phyloP scores from a whole-genome alignment of 495 filamentous ascomycete species.

The Xylaria bambusicola region DNA sequence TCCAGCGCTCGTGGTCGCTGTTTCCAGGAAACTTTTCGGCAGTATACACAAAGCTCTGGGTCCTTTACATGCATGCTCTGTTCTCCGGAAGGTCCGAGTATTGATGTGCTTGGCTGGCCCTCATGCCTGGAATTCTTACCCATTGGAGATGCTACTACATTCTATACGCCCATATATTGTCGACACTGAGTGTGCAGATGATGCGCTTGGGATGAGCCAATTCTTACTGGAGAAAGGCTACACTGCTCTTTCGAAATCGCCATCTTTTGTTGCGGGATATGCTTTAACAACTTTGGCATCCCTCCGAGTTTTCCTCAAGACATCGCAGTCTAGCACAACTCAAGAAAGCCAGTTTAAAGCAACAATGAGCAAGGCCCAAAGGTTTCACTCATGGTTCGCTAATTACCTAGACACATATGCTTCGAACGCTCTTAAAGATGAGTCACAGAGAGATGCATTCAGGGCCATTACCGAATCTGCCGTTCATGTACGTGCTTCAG shows the following conservation, averaged over 20 bases:
- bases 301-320: constrained; percentile 68
- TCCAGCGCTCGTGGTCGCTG: constrained; percentile 68
- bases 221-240: constrained; percentile 76
- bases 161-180: constrained; percentile 76
- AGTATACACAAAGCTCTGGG: constrained; percentile 85
- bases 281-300: constrained; percentile 74
- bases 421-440: constrained; percentile 49
- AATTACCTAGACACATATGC: constrained; percentile 59
- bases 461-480: constrained; percentile 64
- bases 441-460: constrained; percentile 57
- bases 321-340: constrained; percentile 66
- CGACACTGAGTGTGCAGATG: constrained; percentile 86
- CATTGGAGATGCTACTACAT: constrained; percentile 88
- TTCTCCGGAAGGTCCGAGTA: constrained; percentile 82
- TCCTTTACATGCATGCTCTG: constrained; percentile 79
- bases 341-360: constrained; percentile 73
- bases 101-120: constrained; percentile 75
- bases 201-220: constrained; percentile 82
- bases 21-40: constrained; percentile 76
- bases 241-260: constrained; percentile 60
- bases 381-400: constrained; percentile 72
- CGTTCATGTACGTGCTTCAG: constrained; percentile 55
- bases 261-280: constrained; percentile 77
- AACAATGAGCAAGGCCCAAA: constrained; percentile 66
- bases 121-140: constrained; percentile 72